A percentile compares a stretch with the other conserved stretches of the same genome.
Evolutionary conservation across 305 asterid genomes (phyloP).

Genomic region (Fraxinus baroniana): DNA sequence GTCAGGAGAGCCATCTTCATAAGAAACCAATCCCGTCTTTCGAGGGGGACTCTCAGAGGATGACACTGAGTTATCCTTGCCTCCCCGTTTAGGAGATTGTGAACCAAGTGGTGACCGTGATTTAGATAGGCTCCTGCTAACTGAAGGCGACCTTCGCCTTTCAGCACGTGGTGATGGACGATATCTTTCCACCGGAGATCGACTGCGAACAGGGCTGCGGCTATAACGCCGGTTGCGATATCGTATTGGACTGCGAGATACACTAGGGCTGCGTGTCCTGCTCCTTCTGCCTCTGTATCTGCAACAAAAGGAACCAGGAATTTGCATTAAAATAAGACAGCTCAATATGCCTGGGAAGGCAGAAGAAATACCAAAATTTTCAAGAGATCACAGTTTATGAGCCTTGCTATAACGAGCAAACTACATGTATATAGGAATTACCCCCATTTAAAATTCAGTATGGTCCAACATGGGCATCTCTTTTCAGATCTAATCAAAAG

Average conservation of each 20-base stretch:
- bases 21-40: constrained; percentile 71
- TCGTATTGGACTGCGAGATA: constrained; percentile 81
- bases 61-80: constrained; percentile 55
- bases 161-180: constrained; percentile 56
- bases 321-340: not conserved
- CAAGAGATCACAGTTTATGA: not conserved
- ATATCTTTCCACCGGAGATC: constrained; percentile 61
- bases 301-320: constrained; percentile 28
- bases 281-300: constrained; percentile 88
- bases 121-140: constrained; percentile 56
- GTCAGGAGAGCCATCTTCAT: constrained; percentile 82
- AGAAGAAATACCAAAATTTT: not conserved
- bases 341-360: not conserved
- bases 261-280: constrained; percentile 64
- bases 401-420: not conserved
- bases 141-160: constrained; percentile 57
- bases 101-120: constrained; percentile 54
- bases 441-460: not conserved
- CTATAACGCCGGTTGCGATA: constrained; percentile 75
- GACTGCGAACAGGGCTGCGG: constrained; percentile 56
- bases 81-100: constrained; percentile 48
- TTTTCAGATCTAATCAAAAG: not conserved
- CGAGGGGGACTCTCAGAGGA: constrained; percentile 65
- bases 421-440: not conserved
- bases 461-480: not conserved